A percentile compares a stretch with the other conserved stretches of the same genome.
Evolutionary conservation across 2,329 filamentous ascomycete species (phyloP).

Genomic region (Colletotrichum tropicicola): DNA sequence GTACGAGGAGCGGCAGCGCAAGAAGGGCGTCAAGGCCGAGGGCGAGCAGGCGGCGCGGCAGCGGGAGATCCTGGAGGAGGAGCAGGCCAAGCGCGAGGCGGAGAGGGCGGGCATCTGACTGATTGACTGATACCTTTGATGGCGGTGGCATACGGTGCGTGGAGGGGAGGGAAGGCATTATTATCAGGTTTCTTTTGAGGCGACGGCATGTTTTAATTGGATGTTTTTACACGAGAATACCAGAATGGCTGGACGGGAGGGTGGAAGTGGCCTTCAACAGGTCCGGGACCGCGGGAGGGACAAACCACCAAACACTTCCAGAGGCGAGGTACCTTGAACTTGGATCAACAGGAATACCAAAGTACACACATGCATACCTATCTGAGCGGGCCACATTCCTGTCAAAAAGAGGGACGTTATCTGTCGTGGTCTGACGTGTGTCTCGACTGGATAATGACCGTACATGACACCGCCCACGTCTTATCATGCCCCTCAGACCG

Average conservation of each 20-base stretch:
- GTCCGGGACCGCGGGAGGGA: not conserved
- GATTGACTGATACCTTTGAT: too few relatives aligned
- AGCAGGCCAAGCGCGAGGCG: conserved; percentile 60
- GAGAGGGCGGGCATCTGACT: conserved; percentile 35
- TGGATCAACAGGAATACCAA: not conserved
- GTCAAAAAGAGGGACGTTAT: too few relatives aligned
- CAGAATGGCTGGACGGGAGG: not conserved
- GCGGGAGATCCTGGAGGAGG: conserved; percentile 70
- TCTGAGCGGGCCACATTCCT: too few relatives aligned
- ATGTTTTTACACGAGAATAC: not conserved
- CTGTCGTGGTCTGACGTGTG: too few relatives aligned
- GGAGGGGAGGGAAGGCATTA: too few relatives aligned
- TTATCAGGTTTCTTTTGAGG: not conserved
- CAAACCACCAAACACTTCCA: not conserved
- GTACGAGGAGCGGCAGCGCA: conserved; percentile 91
- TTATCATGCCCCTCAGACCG: too few relatives aligned
- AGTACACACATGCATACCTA: not conserved
- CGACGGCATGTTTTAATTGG: conserved; percentile 12
- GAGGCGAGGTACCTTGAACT: not conserved
- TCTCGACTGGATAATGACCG: too few relatives aligned
- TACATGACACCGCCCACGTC: too few relatives aligned
- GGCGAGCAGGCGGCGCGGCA: conserved; percentile 73
- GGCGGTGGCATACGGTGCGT: too few relatives aligned
- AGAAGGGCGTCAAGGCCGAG: conserved; percentile 87
- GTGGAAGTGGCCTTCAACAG: conserved; percentile 29